A percentile compares a stretch with the other conserved stretches of the same genome.
Evolutionary conservation across 116 monocot species (phyloP).

Genomic region (Phalaenopsis hybrid): DNA sequence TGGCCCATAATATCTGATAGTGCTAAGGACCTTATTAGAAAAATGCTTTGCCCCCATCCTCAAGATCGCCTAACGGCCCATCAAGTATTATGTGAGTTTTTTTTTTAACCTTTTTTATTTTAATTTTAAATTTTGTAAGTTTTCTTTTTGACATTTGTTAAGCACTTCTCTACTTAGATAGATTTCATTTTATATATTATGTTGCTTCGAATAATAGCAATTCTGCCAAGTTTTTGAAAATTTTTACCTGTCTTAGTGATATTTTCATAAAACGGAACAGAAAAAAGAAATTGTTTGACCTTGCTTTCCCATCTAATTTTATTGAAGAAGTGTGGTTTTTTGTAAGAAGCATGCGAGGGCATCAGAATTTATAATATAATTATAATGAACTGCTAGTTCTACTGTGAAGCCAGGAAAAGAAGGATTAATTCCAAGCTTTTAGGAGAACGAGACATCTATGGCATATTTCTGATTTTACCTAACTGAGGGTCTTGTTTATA

Average conservation of each 20-base stretch:
- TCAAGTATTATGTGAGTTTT: constrained; percentile 56
- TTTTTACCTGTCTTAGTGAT: no score
- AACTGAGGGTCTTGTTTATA: no score
- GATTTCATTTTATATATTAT: neutral
- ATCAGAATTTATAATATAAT: neutral
- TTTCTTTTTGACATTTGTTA: neutral
- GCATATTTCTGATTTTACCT: no score
- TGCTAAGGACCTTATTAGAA: constrained; percentile 60
- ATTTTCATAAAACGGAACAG: neutral
- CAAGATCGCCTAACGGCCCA: constrained; percentile 58
- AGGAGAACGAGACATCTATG: no score
- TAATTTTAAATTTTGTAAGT: no score
- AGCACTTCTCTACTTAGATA: neutral
- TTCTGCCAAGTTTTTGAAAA: no score
- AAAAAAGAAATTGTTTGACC: neutral
- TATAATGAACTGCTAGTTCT: neutral
- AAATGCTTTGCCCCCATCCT: constrained; percentile 49
- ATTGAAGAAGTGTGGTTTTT: neutral
- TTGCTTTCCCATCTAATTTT: neutral
- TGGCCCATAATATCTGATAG: constrained; percentile 70
- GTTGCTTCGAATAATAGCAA: no score
- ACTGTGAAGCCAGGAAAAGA: neutral
- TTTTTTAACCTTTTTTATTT: neutral
- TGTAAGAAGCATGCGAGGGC: neutral
- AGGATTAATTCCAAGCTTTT: neutral